phyloP scores from a whole-genome alignment of 495 filamentous ascomycete species.

The Podospora pseudopauciseta region DNA sequence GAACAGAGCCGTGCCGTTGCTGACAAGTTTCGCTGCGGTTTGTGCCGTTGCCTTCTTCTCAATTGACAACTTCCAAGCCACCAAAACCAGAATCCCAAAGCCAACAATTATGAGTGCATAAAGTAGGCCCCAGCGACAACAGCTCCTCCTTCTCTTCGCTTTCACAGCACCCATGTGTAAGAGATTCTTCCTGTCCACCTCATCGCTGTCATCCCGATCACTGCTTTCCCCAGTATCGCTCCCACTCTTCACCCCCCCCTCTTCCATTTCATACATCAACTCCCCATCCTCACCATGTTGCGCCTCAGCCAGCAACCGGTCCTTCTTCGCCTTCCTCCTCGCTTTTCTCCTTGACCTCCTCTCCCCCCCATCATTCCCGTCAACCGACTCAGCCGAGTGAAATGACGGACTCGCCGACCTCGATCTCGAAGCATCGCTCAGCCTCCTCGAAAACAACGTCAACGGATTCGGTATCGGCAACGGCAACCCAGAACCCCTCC shows the following conservation, averaged over 20 bases:
- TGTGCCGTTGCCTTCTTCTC: conserved; percentile 29
- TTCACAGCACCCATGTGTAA: conserved; percentile 44
- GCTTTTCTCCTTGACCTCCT: conserved; percentile 46
- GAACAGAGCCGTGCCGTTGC: conserved; percentile 82
- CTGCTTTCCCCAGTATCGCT: conserved; percentile 51
- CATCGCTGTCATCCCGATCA: conserved; percentile 53
- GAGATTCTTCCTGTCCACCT: conserved; percentile 48
- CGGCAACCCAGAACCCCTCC: conserved; percentile 45
- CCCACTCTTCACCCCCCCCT: conserved; percentile 68
- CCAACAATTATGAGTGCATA: conserved; percentile 50
- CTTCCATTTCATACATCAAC: conserved; percentile 87
- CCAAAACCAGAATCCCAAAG: conserved; percentile 48
- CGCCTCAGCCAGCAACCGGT: conserved; percentile 47
- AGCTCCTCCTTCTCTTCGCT: conserved; percentile 38
- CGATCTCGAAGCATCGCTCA: conserved; percentile 30
- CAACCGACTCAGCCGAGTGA: conserved; percentile 26
- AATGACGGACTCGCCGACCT: conserved; percentile 32
- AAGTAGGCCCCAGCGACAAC: conserved; percentile 51
- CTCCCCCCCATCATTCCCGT: conserved; percentile 36
- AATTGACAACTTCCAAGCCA: conserved; percentile 49
- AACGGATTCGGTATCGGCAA: conserved; percentile 49
- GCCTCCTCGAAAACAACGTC: conserved; percentile 34
- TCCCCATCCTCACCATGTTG: conserved; percentile 63
- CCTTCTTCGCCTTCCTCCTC: conserved; percentile 46
- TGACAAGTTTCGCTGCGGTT: conserved; percentile 37